Evolutionary conservation across 2,329 filamentous ascomycete genomes (phyloP), one percentile per base, ranked within the genome.

Genomic region (Cladophialophora bantiana): DNA sequence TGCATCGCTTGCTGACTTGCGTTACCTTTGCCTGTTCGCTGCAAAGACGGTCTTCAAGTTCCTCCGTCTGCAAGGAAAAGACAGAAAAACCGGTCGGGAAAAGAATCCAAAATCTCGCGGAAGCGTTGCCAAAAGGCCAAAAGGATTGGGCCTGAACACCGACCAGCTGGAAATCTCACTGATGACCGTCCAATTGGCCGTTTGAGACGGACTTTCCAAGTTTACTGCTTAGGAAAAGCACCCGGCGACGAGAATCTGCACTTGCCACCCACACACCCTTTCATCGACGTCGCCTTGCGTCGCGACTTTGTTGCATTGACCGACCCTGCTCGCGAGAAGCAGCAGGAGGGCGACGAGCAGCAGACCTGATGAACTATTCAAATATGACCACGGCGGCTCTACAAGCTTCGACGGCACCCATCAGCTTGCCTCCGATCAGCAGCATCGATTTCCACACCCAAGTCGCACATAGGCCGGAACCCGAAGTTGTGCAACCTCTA

Each of bases 371-470:
- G 71, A 70, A 69, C 62, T 70, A 69, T 67, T 66, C 68, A 57
- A 67, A 70, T 45, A 72, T 66, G 63, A 69, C 64, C 53, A 68
- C 65, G 32, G 67, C 68, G 66, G 66, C 68, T 34, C 53, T 72
- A 12, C 69, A 71, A 55, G 65, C 70, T 36, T 63, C 66, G 54
- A 68, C 71, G 57, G 64, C 68, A 34, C 65, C 71, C 10, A 73
- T 73, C 54, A 73, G 72, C 67, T 67, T 73, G 48, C 72, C 72
- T 57, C 72, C 72, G 42, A 72, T 73, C 66, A 72, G 71, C 65
- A 71, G 69, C 59, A 73, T 73, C 52, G 69, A 73, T 59, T 72
- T 73, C 55, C 66, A 70, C 52, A 50, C 68, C 20, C 69, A 71
- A n/a, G 45, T 66, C 45, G 64, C 61, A 35, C 71, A 71, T 31